Base-by-base conservation (phyloP, 1,284 basidiomycete species). In the Lentinula novae-zelandiae region DNA sequence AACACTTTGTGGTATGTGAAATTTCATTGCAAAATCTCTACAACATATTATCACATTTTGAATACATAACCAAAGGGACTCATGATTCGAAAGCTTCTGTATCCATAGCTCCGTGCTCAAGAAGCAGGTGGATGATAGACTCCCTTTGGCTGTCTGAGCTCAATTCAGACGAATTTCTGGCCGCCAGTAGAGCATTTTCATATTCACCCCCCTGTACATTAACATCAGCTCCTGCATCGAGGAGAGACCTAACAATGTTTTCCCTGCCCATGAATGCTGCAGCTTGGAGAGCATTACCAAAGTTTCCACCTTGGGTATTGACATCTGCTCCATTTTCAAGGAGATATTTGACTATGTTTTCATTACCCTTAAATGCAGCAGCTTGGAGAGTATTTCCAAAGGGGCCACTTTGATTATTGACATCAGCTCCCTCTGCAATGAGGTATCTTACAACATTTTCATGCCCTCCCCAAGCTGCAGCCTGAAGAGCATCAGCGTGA, bases 221-320 rank as follows among this genome's bases (percentile, higher is more conserved):
- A n/a, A 64, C 34, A 64, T 60, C 22, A 39, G 60, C 60, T 22
- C 60, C 60, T 15, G 39, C 46, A 27, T 63, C 34, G 56, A 59
- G 34, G 31, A 60, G 54, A 15, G 57, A 20, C 49, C 51, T 44
- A 40, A 61, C 60, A 27, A 56, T 33, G 3, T 5, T 15, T 48
- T 13, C 38, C 27, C 38, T 15, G 5, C 40, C 60, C 48, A n/a
- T 20, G 34, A 13, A 13, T 27, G 34, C 38, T 51, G 60, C 60
- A 34, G 56, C 56, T 40, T 58, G 50, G n/a, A 62, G 31, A 31
- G 60, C 60, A 62, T 7, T 57, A 5, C 52, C 52, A 56, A 22
- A 44, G 20, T 56, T 44, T 22, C 54, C 54, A 42, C 40, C 54
- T 44, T 56, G 40, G 31, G 27, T 27, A 48, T 57, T 27, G 20